Evolutionary conservation across 257 asterid species (phyloP).

Genomic region (Solanum medicagineum): DNA sequence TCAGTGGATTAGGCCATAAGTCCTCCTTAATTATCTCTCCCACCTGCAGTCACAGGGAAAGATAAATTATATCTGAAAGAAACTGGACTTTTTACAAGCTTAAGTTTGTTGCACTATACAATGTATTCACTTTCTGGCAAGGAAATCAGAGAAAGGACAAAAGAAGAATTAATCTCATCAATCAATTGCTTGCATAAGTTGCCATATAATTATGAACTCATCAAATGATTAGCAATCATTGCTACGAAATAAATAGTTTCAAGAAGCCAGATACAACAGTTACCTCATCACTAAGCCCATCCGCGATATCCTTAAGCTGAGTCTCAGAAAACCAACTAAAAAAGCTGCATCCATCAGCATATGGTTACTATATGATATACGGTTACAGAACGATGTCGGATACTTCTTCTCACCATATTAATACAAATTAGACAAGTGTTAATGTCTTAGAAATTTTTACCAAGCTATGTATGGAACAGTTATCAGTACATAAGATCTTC

Average conservation of each 20-base stretch:
- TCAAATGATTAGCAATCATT: background rate
- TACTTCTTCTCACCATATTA: background rate
- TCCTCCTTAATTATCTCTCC: constrained; percentile 48
- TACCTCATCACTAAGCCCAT: constrained; percentile 40
- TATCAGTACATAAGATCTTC: background rate
- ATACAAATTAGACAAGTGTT: background rate
- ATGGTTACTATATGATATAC: background rate
- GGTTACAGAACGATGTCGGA: background rate
- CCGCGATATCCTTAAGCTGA: constrained; percentile 19
- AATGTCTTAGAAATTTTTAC: background rate
- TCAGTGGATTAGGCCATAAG: constrained; percentile 47
- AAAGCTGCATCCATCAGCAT: constrained; percentile 32
- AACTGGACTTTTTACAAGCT: background rate
- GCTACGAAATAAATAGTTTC: background rate
- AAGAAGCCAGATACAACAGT: background rate
- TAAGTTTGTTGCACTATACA: background rate
- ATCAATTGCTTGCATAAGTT: background rate
- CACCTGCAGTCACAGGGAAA: constrained; percentile 28
- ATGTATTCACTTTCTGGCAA: background rate
- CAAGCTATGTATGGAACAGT: background rate
- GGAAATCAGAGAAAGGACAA: background rate
- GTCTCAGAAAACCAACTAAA: constrained; percentile 44
- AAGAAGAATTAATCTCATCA: background rate
- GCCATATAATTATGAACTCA: background rate
- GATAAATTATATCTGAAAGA: background rate